Base-by-base conservation (phyloP, 2,329 filamentous ascomycete genomes). In the Chaetomiaceae sp. region DNA sequence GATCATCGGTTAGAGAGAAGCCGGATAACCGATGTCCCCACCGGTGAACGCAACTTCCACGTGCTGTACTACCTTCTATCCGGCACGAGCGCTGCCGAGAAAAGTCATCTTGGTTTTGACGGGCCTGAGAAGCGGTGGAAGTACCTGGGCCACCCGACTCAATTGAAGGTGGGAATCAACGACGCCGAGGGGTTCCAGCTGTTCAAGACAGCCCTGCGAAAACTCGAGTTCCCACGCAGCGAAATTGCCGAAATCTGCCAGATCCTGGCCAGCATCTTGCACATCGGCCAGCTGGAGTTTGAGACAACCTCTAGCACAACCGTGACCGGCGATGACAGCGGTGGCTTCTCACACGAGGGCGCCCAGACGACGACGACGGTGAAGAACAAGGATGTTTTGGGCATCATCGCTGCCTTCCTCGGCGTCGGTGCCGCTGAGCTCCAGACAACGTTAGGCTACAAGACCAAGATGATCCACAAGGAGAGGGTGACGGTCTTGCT, bases 401-500 rank as follows among this genome's bases (percentile, higher is more conserved):
- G 77, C 38, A 89, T 92, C 43, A 80, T 99, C 49, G 91, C 94
- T 10, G 91, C 92, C n/a, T 99, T 99, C 76, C 75, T 99, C 1
- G 94, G 94, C 42, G 86, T 99, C 6, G 82, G 84, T 63, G 81
- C 86, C 9, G 77, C 82, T 44, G 89, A 95, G 55, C 77, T 99
- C 5, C 91, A 99, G 72, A 85, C 81, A 34, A 95, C 90, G 27
- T 76, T 99, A 53, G 90, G 91, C 3, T 96, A 96, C 76, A 95
- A 95, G 74, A 97, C 90, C 18, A 96, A 95, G 77, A 96, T 94
- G 62, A 86, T 99, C 52, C 89, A 95, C 66, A 87, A 90, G 58
- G 94, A 99, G 75, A 86, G 94, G 50, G 94, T 99, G n/a, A 99
- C 94, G 0, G 89, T 99, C 60, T 95, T 99, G 91, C 80, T 99